Conservation (phyloP, 495 filamentous ascomycete genomes). For the Penicillium riverlandense region DNA sequence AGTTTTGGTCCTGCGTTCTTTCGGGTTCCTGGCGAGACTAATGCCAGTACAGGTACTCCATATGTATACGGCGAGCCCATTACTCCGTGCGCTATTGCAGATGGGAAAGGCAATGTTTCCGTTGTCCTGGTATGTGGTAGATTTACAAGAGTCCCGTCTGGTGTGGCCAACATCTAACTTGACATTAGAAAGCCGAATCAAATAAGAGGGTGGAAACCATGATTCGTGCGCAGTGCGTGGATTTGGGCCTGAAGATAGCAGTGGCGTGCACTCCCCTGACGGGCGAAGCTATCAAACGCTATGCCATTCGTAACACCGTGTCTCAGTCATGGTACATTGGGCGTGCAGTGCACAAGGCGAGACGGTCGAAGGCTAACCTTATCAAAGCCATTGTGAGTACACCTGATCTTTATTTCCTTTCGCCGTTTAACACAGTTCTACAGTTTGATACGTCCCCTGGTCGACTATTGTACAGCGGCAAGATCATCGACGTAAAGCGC, state of each 20-base stretch:
- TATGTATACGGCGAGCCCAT: slow-evolving; percentile 22
- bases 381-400: slow-evolving; percentile 47
- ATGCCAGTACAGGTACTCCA: slow-evolving; percentile 13
- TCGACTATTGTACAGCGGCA: slow-evolving; percentile 51
- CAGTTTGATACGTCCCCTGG: slow-evolving; percentile 29
- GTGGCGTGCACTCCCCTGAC: slow-evolving; percentile 19
- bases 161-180: too few relatives aligned
- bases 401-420: not conserved
- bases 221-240: slow-evolving; percentile 17
- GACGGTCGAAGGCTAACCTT: slow-evolving; percentile 39
- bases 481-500: slow-evolving; percentile 52
- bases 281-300: slow-evolving; percentile 19
- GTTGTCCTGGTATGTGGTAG: slow-evolving; percentile 10
- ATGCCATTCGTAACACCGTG: slow-evolving; percentile 29
- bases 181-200: slow-evolving; percentile 18
- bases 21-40: not conserved
- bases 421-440: not conserved
- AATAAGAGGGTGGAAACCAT: slow-evolving; percentile 22
- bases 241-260: slow-evolving; percentile 18
- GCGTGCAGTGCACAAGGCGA: slow-evolving; percentile 37
- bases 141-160: too few relatives aligned
- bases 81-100: slow-evolving; percentile 23
- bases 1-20: not conserved
- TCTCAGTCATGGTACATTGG: slow-evolving; percentile 37
- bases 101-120: slow-evolving; percentile 22